Evolutionary conservation across 2,329 filamentous ascomycete species (phyloP).

Genomic region (Xylariaceae sp.): DNA sequence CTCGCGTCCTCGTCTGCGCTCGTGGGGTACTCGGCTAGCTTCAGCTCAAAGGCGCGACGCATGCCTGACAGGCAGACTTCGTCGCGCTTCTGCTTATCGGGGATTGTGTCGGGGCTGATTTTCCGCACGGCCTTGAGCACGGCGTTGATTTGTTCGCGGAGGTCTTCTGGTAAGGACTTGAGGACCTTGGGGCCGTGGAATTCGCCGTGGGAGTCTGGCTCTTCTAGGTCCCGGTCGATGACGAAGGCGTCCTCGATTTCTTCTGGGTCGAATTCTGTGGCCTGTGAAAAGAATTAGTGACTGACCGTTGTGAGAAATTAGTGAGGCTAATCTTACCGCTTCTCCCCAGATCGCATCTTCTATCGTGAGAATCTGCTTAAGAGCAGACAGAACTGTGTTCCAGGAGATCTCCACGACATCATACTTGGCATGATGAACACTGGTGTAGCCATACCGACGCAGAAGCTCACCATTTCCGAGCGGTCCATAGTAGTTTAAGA

Average conservation of each 20-base stretch:
- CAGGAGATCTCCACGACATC: slow-evolving; percentile 78
- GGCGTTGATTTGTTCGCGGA: slow-evolving; percentile 47
- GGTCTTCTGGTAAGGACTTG: slow-evolving; percentile 43
- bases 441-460: slow-evolving; percentile 83
- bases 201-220: slow-evolving; percentile 46
- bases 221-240: slow-evolving; percentile 51
- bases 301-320: background rate
- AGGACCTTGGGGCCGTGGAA: slow-evolving; percentile 37
- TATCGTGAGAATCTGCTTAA: slow-evolving; percentile 37
- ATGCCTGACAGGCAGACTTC: slow-evolving; percentile 41
- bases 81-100: slow-evolving; percentile 47
- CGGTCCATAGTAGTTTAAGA: slow-evolving; percentile 86
- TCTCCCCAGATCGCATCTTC: slow-evolving; percentile 37
- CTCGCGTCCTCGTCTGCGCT: slow-evolving; percentile 37
- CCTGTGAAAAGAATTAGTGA: slow-evolving; percentile 31
- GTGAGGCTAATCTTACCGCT: slow-evolving; percentile 34
- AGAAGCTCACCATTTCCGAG: slow-evolving; percentile 78
- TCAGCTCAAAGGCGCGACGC: slow-evolving; percentile 34
- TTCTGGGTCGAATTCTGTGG: slow-evolving; percentile 52
- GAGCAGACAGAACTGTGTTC: slow-evolving; percentile 47
- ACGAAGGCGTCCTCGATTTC: slow-evolving; percentile 72
- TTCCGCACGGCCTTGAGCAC: slow-evolving; percentile 48
- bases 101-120: slow-evolving; percentile 37
- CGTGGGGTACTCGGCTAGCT: slow-evolving; percentile 41
- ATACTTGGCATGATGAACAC: slow-evolving; percentile 66